Percentiles rank a stretch among this genome's conserved stretches.
phyloP scores from a whole-genome alignment of 352 stramenopile species.

The Pythium phragmiticola region DNA sequence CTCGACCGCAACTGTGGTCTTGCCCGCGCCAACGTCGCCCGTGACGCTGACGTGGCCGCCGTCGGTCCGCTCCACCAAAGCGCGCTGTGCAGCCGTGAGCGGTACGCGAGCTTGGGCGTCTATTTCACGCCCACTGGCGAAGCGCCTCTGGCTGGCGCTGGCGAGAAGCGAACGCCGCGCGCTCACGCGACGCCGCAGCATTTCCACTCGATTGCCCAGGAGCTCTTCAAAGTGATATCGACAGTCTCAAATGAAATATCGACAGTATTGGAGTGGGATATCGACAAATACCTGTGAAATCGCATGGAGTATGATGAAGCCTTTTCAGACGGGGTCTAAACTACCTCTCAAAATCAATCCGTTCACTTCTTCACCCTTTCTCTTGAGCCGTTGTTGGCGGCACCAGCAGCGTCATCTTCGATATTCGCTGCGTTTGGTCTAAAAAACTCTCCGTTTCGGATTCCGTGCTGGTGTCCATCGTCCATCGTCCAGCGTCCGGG shows the following conservation, averaged over 20 bases:
- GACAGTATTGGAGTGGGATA: neutral
- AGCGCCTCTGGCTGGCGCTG: neutral
- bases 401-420: neutral
- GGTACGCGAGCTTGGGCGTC: neutral
- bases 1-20: constrained; percentile 21
- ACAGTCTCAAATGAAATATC: constrained; percentile 9
- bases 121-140: neutral
- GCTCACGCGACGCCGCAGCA: neutral
- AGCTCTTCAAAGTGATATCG: constrained; percentile 20
- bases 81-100: constrained; percentile 1
- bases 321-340: neutral
- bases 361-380: neutral
- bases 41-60: constrained; percentile 14
- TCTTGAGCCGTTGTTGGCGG: neutral
- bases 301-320: neutral
- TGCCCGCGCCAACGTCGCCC: constrained; percentile 17
- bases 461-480: neutral
- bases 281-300: neutral
- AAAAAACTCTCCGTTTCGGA: neutral
- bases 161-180: neutral
- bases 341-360: neutral
- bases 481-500: too few relatives aligned
- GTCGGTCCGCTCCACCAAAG: neutral
- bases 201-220: neutral
- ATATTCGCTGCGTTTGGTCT: neutral